A percentile compares a stretch with the other conserved stretches of the same genome.
Evolutionary conservation across 441 rosid genomes (phyloP).

Genomic region (Corymbia calophylla): DNA sequence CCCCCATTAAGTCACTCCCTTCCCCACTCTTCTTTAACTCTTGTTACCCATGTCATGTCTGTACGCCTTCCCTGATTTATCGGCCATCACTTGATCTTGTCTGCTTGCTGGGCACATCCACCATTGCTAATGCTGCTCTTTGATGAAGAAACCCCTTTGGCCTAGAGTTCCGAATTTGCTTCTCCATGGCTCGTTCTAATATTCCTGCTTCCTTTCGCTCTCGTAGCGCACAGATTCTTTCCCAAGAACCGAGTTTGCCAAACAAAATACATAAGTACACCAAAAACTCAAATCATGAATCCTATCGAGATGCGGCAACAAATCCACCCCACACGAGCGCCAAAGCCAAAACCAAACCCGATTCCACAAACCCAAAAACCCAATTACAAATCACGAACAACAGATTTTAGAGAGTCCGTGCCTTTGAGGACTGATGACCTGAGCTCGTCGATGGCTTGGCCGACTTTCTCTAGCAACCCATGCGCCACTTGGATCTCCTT

Average conservation of each 20-base stretch:
- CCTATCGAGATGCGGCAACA: background rate
- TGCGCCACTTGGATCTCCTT: conserved; percentile 92
- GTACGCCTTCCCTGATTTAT: background rate
- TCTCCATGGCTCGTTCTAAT: too few species aligned
- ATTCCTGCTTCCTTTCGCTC: too few species aligned
- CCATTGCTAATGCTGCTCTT: background rate
- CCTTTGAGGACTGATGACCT: conserved; percentile 59
- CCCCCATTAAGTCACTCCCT: background rate
- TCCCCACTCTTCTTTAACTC: background rate
- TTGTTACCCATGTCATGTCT: background rate
- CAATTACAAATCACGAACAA: background rate
- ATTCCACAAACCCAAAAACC: background rate
- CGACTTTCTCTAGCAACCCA: conserved; percentile 59
- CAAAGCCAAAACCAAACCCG: background rate
- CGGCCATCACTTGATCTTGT: background rate
- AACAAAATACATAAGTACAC: background rate
- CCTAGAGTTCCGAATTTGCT: background rate
- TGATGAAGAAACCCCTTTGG: background rate
- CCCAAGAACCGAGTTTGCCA: conserved; percentile 35
- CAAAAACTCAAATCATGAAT: background rate
- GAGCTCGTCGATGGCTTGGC: conserved; percentile 62
- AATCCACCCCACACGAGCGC: background rate
- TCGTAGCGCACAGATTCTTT: conserved; percentile 6
- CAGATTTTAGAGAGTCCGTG: too few species aligned
- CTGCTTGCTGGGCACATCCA: background rate